Base-by-base conservation (phyloP, 2,329 filamentous ascomycete genomes). In the Scedosporium minutisporum region DNA sequence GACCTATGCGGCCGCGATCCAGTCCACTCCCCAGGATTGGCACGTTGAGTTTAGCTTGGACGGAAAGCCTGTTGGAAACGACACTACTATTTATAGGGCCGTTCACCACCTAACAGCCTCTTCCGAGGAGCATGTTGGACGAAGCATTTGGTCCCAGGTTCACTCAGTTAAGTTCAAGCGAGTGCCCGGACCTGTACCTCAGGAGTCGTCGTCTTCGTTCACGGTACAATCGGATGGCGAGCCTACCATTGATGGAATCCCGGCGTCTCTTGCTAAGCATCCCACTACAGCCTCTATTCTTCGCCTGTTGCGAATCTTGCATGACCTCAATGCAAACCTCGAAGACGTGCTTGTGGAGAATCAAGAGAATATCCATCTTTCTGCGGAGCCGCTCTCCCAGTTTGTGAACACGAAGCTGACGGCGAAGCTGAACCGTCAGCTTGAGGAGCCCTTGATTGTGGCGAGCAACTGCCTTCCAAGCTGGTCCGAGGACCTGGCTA, bases 381-480 rank as follows among this genome's bases (percentile, higher is more conserved):
- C 90, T 59, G 82, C 87, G 1, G 93, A 97, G 74, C 90, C 93
- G 0, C 75, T 96, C 57, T 88, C 93, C 2, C 93, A 97, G 68
- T 99, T 99, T 69, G 95, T 99, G 75, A 99, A 99, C 71, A 97
- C 95, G 0, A 99, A 99, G 74, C 83, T 99, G 44, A 99, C 95
- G 0, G 96, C 95, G 1, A 99, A 99, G 77, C 83, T 99, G 63
- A 99, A 99, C 71, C 88, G 95, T 29, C 96, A 99, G 73, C 79
- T 99, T 12, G 95, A 99, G 71, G 96, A 99, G 75, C 95, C 95
- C 9, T 78, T 99, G 66, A 96, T 99, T 66, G 95, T 99, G 60
- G 95, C 95, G 3, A 97, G 95, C 76, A 96, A 93, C 71, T 99
- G 95, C 72, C 80, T 99, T 44, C 95, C 95, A 3, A 91, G 85